phyloP scores from a whole-genome alignment of 2,329 filamentous ascomycete genomes.

The Bipolaris zeicola region DNA sequence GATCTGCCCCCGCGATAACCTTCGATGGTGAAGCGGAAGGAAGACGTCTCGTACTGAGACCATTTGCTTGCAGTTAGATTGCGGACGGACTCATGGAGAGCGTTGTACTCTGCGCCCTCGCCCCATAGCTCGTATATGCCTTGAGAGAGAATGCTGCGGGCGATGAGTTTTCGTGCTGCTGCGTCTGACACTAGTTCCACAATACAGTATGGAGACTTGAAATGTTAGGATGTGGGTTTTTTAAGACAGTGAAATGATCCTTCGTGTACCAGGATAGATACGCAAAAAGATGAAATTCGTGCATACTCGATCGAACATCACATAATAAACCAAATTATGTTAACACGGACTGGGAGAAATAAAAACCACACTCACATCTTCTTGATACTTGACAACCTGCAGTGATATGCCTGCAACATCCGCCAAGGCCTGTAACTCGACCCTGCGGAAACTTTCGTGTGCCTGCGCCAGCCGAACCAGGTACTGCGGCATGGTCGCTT shows the following conservation, averaged over 20 bases:
- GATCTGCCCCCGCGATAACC: conserved; percentile 77
- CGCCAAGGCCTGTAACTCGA: conserved; percentile 83
- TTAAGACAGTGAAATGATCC: not conserved
- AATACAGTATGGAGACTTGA: conserved; percentile 86
- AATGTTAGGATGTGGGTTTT: conserved; percentile 15
- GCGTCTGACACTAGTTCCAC: conserved; percentile 68
- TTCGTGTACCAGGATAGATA: not conserved
- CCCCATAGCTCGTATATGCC: conserved; percentile 92
- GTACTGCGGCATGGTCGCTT: conserved; percentile 63
- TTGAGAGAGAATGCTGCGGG: conserved; percentile 79
- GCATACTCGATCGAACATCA: not conserved
- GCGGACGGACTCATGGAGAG: conserved; percentile 70
- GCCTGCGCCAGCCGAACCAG: conserved; percentile 87
- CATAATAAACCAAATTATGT: not conserved
- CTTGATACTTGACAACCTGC: conserved; percentile 74
- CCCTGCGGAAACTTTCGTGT: conserved; percentile 87
- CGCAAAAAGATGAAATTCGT: not conserved
- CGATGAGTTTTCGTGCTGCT: conserved; percentile 69
- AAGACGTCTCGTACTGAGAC: conserved; percentile 65
- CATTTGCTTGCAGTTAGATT: conserved; percentile 67
- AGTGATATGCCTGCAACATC: conserved; percentile 69
- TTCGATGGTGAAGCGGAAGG: conserved; percentile 87
- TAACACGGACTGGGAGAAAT: not conserved
- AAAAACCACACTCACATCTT: conserved; percentile 64
- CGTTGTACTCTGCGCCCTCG: conserved; percentile 66